Conservation (phyloP, 768 basidiomycete genomes). For the Candolleomyces eurysporus region DNA sequence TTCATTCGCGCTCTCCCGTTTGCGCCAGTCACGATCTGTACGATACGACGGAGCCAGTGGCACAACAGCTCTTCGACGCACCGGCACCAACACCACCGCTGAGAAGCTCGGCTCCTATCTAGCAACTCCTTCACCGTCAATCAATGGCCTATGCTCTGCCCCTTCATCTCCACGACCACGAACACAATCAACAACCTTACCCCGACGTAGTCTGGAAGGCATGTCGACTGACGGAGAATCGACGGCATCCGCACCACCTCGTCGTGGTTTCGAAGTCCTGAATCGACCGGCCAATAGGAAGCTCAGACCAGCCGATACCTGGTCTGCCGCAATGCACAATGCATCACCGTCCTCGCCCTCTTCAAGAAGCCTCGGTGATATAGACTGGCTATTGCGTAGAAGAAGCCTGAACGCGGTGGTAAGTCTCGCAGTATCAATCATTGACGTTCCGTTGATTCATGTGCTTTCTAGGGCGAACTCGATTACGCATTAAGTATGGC, state of each 20-base stretch:
- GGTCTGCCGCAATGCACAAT: conserved; percentile 18
- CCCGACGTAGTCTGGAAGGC: conserved; percentile 43
- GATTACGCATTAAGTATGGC: conserved; percentile 65
- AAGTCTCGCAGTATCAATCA: conserved; percentile 21
- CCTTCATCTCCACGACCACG: conserved; percentile 42
- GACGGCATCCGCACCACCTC: conserved; percentile 36
- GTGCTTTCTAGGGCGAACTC: conserved; percentile 60
- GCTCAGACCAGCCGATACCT: conserved; percentile 27
- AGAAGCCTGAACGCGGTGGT: conserved; percentile 72
- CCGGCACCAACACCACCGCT: conserved; percentile 21
- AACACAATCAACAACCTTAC: conserved; percentile 43
- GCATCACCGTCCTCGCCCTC: conserved; percentile 29
- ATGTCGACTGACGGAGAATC: conserved; percentile 46
- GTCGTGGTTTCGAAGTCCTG: conserved; percentile 49
- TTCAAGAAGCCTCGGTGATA: conserved; percentile 61
- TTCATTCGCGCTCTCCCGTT: not conserved
- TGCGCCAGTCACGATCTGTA: not conserved
- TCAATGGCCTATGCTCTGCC: conserved; percentile 40
- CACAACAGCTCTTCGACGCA: not conserved
- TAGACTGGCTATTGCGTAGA: conserved; percentile 77
- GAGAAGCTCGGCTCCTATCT: conserved; percentile 30
- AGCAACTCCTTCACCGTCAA: conserved; percentile 25
- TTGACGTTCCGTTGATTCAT: not conserved
- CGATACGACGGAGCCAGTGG: not conserved
- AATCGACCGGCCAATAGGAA: conserved; percentile 43